Percentiles rank a stretch among this genome's conserved stretches.
These are phyloP conservation scores for Pythium sp. DNA, from an alignment of 352 stramenopile species.

Conservation along the genomic window DNA sequence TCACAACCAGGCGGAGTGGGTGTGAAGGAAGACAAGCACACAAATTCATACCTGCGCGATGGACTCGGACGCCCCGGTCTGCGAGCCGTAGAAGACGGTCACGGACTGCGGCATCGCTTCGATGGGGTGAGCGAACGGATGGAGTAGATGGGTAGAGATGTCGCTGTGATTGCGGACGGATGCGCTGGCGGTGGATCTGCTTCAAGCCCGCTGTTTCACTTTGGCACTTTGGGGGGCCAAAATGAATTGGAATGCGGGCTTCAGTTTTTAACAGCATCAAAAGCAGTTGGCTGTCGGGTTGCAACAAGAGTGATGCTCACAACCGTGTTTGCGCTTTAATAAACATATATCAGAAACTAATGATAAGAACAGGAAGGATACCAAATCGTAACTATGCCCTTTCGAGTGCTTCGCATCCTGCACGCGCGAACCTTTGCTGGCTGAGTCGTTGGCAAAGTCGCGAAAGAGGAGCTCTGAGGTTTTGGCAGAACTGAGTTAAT, in stretches of 20 bases:
- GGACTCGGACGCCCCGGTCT: conserved; percentile 86
- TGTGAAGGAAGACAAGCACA: neutral
- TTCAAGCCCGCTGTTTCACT: neutral
- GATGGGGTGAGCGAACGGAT: neutral
- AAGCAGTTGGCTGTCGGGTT: neutral
- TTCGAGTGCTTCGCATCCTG: no score
- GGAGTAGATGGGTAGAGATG: neutral
- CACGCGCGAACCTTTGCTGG: no score
- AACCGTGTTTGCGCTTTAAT: neutral
- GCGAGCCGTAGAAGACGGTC: conserved; percentile 79
- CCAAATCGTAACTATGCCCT: neutral
- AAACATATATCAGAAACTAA: neutral
- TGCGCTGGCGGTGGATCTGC: neutral
- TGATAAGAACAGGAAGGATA: neutral
- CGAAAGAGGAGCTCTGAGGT: neutral
- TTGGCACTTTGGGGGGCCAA: neutral
- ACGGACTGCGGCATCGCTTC: conserved; percentile 25
- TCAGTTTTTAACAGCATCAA: neutral
- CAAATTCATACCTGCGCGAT: conserved; percentile 64
- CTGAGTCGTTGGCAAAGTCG: no score
- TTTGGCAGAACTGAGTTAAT: neutral
- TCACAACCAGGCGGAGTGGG: neutral
- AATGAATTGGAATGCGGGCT: neutral
- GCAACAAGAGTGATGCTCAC: neutral
- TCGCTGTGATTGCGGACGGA: neutral